Evolutionary conservation across 345 rosid genomes (phyloP), one percentile per base, ranked within the genome.

Genomic region (Eucalyptus viminalis): DNA sequence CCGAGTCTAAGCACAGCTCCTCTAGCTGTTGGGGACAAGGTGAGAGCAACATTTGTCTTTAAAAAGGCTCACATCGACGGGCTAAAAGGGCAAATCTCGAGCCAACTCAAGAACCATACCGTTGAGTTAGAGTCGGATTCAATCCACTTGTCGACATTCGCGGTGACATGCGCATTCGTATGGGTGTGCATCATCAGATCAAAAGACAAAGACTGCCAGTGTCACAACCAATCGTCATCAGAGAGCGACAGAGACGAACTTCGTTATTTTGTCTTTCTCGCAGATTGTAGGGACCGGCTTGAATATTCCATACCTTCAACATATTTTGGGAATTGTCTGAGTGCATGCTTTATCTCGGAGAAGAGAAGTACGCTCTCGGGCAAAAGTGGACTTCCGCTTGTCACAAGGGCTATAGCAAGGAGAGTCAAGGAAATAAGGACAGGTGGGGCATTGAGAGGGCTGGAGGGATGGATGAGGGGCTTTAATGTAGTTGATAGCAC

Each of bases 241-340:
- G 65, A 87, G 22, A 44, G 22, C 8, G 11, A 14, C 12, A 24
- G 37, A 27, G 15, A 29, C 50, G 37, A 88, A 27, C 49, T 83
- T 17, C 62, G n/a, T 58, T 29, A 22, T 13, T 86, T 89, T 22
- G 1, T 6, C 11, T 47, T 86, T n/a, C 31, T 49, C 3, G 90
- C 90, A 6, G 86, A 89, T 16, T 89, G 88, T n/a, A 29, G 90
- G 31, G 34, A 60, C 21, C 90, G 94, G 8, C 87, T 83, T 1
- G 65, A 58, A 14, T 13, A n/a, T 22, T 37, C 86, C 7, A 60
- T 92, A 24, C 91, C 93, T 5, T 56, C 25, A 29, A 88, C 87
- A 4, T 93, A 92, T 80, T 92, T 92, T 7, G 95, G 95, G 2
- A 94, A 94, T 34, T 92, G 93, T 45, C 21, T 93, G 12, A 87